Evolutionary conservation across 768 basidiomycete genomes (phyloP), one percentile per base, ranked within the genome.

Genomic region (Rhodotorula babjevae): DNA sequence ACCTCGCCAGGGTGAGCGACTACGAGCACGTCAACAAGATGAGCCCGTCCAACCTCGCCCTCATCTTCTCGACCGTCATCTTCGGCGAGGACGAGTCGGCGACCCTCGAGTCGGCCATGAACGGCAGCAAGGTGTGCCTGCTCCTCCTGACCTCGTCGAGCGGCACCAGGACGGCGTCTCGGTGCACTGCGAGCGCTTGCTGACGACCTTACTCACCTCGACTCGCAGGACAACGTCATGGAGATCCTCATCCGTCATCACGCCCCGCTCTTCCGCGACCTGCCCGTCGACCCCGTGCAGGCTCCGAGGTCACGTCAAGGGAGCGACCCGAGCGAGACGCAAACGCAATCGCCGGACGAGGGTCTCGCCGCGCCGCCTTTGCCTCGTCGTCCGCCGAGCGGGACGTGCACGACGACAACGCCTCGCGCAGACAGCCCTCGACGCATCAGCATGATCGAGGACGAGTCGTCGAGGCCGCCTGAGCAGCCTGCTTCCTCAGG

Each of bases 11-110:
- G 21, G 64, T 79, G 33, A 70, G 63, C 14, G 67, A 69, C 12
- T 71, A 72, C 60, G 68, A 72, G 33, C 36, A 16, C 6, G 33
- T 53, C 42, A 78, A 77, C 76, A 77, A 77, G 73, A 79, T 79
- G 78, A 33, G 63, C 25, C 29, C 68, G 18, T 61, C 72, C 29
- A 77, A 78, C 57, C 68, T 79, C 11, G 69, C 69, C 7, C 40
- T 78, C 25, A 65, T 73, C 61, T 73, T 76, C 50, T 59, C 69
- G 33, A 53, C 71, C 11, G 74, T 72, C 44, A 67, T 76, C 11
- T 73, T 76, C 40, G 71, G 69, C 44, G 75, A 76, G 42, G 75
- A 76, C 16, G 69, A 72, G 29, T 57, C 31, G 2, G 63, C 68
- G 3, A 52, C 68, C 15, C 68, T 76, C 52, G 75, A 76, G 33